Evolutionary conservation across 257 asterid species (phyloP), one percentile per base, ranked within the genome.

Genomic region (Solanum habrochaites): DNA sequence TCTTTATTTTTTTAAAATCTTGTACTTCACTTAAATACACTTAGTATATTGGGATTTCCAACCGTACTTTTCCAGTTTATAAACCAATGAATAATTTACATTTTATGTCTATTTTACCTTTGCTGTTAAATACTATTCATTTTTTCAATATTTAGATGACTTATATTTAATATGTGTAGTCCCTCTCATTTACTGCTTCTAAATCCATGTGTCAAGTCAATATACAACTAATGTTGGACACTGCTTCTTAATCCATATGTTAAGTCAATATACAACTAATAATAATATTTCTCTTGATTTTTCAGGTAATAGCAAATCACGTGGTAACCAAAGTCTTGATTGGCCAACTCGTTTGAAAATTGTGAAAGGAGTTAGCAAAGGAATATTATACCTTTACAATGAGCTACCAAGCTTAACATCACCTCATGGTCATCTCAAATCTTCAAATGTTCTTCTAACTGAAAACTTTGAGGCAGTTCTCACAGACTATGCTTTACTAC

Each of bases 391-490:
- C 87, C 97, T 97, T 56, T 88, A 94, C 92, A 91, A 91, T 83
- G 93, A 95, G 89, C 96, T 97, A 21, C 99, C 99, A 2, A 90
- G 95, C 93, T 85, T 97, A 10, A 92, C 93, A n/a, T 93, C 96
- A 11, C 98, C 99, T 23, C 98, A 96, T 47, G 99, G 98, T 32
- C 99, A 97, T 88, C 93, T 97, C 1, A 97, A 97, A 71, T 93
- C 99, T 27, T 94, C 99, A 29, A 97, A 97, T 88, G 98, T 97
- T 5, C 93, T 97, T 67, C 97, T 97, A 20, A 92, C 91, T 39
- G 83, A 86, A 21, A 21, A 90, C 58, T 90, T 37, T 60, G 90
- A 88, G 27, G 95, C 99, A 21, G 64, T 95, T 75, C 97, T 97
- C 70, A 87, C 91, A 11, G 99, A 97, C 93, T 95, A 97, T 72